Percentiles rank a stretch among this genome's conserved stretches.
Conservation (phyloP, 768 basidiomycete genomes). For the Leucogyrophana mollusca region DNA sequence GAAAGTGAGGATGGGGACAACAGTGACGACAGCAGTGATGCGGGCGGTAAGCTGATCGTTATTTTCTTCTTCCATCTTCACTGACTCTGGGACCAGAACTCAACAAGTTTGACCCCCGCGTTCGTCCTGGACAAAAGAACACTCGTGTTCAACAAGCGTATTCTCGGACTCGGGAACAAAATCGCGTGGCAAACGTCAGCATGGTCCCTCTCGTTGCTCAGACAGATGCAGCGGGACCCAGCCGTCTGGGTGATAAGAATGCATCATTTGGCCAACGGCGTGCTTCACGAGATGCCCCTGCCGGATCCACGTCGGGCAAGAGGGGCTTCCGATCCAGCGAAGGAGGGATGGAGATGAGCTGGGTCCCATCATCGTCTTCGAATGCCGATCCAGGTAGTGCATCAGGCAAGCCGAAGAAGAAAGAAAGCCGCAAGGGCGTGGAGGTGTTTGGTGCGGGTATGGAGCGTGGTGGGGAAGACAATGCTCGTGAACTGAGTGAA, state of each 20-base stretch:
- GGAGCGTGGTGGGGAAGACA: slow-evolving; percentile 71
- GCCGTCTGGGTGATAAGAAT: slow-evolving; percentile 41
- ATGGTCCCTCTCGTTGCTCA: slow-evolving; percentile 65
- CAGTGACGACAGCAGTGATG: slow-evolving; percentile 53
- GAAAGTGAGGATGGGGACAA: slow-evolving; percentile 46
- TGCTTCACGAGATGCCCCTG: slow-evolving; percentile 16
- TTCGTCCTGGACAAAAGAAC: slow-evolving; percentile 49
- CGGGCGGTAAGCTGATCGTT: slow-evolving; percentile 43
- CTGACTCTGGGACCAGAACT: slow-evolving; percentile 30
- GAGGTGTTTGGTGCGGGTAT: slow-evolving; percentile 87
- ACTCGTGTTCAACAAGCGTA: slow-evolving; percentile 45
- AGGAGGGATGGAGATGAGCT: slow-evolving; percentile 82
- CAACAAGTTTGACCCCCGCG: slow-evolving; percentile 47
- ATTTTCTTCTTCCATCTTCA: slow-evolving; percentile 1
- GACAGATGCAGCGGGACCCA: slow-evolving; percentile 20
- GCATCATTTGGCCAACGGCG: slow-evolving; percentile 75
- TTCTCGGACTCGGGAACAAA: slow-evolving; percentile 38
- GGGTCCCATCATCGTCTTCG: slow-evolving; percentile 55
- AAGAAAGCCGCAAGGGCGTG: slow-evolving; percentile 52
- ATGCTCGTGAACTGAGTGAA: slow-evolving; percentile 49
- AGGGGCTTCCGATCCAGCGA: slow-evolving; percentile 18
- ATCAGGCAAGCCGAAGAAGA: slow-evolving; percentile 26
- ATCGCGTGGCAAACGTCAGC: slow-evolving; percentile 53
- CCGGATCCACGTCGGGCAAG: slow-evolving; percentile 10
- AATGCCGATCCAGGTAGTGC: slow-evolving; percentile 20